phyloP scores from a whole-genome alignment of 2,329 filamentous ascomycete genomes.

The Talaromyces islandicus region DNA sequence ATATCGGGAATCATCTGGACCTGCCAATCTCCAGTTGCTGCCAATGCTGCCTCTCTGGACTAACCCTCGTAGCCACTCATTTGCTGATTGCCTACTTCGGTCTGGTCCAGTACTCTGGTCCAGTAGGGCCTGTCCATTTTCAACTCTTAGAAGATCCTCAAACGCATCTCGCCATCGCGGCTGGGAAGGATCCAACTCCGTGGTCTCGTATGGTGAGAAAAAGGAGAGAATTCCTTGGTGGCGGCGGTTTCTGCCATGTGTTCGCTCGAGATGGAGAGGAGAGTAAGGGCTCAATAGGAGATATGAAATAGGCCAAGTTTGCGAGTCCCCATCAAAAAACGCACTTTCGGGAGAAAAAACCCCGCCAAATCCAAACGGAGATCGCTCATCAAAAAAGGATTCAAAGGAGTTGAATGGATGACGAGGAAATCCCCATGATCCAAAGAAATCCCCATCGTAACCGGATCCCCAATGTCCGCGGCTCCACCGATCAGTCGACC shows the following conservation, averaged over 20 bases:
- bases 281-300: conserved; percentile 50
- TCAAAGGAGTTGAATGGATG: conserved; percentile 25
- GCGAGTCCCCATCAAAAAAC: conserved; percentile 27
- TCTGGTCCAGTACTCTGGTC: conserved; percentile 22
- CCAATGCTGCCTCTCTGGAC: conserved; percentile 38
- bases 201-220: conserved; percentile 27
- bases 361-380: conserved; percentile 21
- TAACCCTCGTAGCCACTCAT: conserved; percentile 36
- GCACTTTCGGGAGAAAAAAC: conserved; percentile 28
- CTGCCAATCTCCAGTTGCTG: conserved; percentile 30
- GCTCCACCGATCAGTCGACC: background rate
- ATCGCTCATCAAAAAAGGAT: conserved; percentile 29
- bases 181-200: conserved; percentile 27
- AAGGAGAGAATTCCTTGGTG: conserved; percentile 27
- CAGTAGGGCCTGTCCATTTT: conserved; percentile 39
- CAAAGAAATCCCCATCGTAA: conserved; percentile 12
- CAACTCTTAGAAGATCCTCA: conserved; percentile 51
- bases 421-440: conserved; percentile 20
- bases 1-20: conserved; percentile 16
- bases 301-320: conserved; percentile 37
- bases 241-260: conserved; percentile 20
- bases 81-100: conserved; percentile 24
- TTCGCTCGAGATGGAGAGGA: conserved; percentile 47
- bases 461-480: conserved; percentile 11
- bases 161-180: conserved; percentile 53